These are phyloP conservation scores for Trichoderma brevicompactum DNA, from an alignment of 2,329 filamentous ascomycete genomes.

Conservation along the genomic window DNA sequence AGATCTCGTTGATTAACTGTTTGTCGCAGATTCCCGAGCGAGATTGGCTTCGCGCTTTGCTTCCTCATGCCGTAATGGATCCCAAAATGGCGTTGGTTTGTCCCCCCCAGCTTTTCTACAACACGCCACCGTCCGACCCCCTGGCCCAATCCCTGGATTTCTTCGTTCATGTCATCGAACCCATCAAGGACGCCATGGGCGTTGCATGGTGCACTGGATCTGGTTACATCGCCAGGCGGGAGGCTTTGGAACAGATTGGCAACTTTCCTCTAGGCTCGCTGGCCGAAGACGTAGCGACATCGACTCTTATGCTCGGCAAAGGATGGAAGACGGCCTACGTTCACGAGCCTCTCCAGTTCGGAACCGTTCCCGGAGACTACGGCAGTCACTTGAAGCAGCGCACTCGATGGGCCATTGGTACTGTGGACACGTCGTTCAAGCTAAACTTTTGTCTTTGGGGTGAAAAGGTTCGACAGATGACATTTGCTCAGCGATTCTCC, in stretches of 20 bases:
- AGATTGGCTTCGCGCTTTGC: constrained; percentile 61
- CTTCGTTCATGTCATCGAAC: constrained; percentile 59
- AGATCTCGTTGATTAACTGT: constrained; percentile 1
- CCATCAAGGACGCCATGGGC: constrained; percentile 55
- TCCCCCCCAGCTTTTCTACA: constrained; percentile 66
- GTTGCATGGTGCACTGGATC: constrained; percentile 69
- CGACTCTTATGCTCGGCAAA: constrained; percentile 60
- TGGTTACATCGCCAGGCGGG: constrained; percentile 63
- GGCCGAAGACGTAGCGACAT: constrained; percentile 64
- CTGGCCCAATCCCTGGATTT: constrained; percentile 62
- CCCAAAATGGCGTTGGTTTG: constrained; percentile 62
- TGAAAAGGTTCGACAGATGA: constrained; percentile 57
- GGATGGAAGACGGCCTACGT: constrained; percentile 67
- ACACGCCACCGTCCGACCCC: constrained; percentile 61
- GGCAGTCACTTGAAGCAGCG: constrained; percentile 61
- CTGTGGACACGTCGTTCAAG: constrained; percentile 63
- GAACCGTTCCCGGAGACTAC: constrained; percentile 62
- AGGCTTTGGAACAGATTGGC: constrained; percentile 63
- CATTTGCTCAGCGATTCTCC: constrained; percentile 60
- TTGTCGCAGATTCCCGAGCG: constrained; percentile 60
- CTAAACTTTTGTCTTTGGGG: constrained; percentile 64
- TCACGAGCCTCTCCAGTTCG: constrained; percentile 64
- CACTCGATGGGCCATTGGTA: constrained; percentile 60
- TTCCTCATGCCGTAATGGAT: constrained; percentile 64
- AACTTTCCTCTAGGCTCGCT: constrained; percentile 64